Base-by-base conservation (phyloP, 352 stramenopile species). In the Phytophthora ohioensis region DNA sequence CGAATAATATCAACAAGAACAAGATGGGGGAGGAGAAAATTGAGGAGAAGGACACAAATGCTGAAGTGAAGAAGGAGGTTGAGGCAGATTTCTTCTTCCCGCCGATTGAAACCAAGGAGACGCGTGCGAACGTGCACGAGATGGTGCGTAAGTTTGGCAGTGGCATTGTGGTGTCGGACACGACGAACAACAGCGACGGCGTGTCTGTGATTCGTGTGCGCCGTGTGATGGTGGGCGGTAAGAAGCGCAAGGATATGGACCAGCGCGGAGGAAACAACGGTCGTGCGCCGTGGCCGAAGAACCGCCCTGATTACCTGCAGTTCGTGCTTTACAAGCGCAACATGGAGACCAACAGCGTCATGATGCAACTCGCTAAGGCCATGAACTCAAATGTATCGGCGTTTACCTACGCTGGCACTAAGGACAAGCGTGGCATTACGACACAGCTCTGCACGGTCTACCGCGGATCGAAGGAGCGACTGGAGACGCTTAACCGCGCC, bases 241-340 rank as follows among this genome's bases (percentile, higher is more conserved):
- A 94, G 67, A 97, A 98, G 76, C 81, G 87, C 5, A 93, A 93
- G 61, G 87, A 94, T 70, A 82, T 90, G 64, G 87, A 92, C 48
- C 76, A 91, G 48, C 81, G 88, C 5, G 72, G 69, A 34, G 45
- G 35, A 17, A 69, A 47, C 43, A 71, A 57, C 3, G 45, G 34
- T 12, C 64, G 64, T 57, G 81, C 75, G 49, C 71, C 74, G 36
- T 92, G 88, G 85, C 82, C 88, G 32, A 75, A 81, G 58, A 85
- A 92, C 71, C 75, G 86, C 2, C 85, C 90, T 4, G 85, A 99
- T 53, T 99, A 92, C 75, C 76, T 98, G 36, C 84, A 91, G 65
- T 99, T 99, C 80, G 91, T 98, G 30, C 72, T 99, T 3, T 99
- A 98, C 87, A 99, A 98, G 71, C 93, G 98, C 76, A 99, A 99